These are phyloP conservation scores for Plasmodium coatneyi DNA, from an alignment of 169 alveolate genomes.

Conservation along the genomic window DNA sequence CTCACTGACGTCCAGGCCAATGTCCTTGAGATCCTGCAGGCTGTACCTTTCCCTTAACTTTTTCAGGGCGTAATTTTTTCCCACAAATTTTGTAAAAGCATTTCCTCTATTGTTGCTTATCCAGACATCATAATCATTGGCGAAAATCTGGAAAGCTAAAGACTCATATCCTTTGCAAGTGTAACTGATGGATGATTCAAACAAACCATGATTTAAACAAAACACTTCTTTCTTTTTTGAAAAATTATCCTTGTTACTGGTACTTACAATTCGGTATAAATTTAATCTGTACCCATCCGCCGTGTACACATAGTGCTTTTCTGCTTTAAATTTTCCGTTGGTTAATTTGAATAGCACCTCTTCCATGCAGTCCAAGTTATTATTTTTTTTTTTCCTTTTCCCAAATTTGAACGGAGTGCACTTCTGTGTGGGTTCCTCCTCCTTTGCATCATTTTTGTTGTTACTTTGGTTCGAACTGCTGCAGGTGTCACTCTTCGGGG, in stretches of 20 bases:
- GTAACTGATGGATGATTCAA: conserved; percentile 44
- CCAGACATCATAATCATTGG: conserved; percentile 65
- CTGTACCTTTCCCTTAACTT: conserved; percentile 27
- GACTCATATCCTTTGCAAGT: conserved; percentile 27
- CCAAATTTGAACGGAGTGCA: neutral
- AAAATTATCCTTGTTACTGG: neutral
- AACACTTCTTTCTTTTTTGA: conserved; percentile 32
- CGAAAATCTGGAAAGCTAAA: conserved; percentile 21
- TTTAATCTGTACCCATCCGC: conserved; percentile 55
- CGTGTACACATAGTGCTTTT: conserved; percentile 57
- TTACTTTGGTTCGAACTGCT: neutral
- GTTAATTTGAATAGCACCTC: conserved; percentile 2
- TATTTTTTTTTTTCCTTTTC: neutral
- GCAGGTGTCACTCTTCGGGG: neutral
- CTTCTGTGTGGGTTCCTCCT: neutral
- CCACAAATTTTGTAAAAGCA: conserved; percentile 43
- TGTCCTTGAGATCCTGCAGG: conserved; percentile 15
- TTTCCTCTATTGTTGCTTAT: conserved; percentile 51
- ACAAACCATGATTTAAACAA: conserved; percentile 44
- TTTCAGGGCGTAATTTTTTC: conserved; percentile 47
- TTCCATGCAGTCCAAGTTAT: conserved; percentile 37
- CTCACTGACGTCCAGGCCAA: conserved; percentile 11
- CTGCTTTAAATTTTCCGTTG: conserved; percentile 22
- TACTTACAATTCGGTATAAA: conserved; percentile 28
- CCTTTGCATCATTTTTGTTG: neutral